Evolutionary conservation across 495 filamentous ascomycete genomes (phyloP), one percentile per base, ranked within the genome.

Genomic region (Aspergillus olivimuriae): DNA sequence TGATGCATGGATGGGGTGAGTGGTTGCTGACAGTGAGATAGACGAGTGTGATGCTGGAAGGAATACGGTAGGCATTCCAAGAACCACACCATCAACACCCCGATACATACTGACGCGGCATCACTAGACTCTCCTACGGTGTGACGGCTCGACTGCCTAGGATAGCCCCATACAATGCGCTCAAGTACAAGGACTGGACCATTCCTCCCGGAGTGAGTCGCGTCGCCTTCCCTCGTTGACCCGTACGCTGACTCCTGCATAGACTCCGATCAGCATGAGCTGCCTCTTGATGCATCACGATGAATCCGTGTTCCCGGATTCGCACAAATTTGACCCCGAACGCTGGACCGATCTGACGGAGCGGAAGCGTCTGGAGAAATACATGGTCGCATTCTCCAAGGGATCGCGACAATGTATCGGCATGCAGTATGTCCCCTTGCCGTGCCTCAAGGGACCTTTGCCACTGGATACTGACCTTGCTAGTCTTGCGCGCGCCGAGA

Each of bases 371-470:
- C 52, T 77, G 36, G 65, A 72, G 7, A 63, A 60, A 31, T 72
- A 75, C 39, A 41, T 78, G 42, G 56, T 75, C 1, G 41, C 70
- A 0, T 80, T 80, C 44, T 61, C 56, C 9, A 70, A 65, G 51
- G 74, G 77, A 1, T 58, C 55, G 2, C 46, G 77, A 31, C 48
- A 50, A 19, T 81, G 76, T 44, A 52, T 81, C 21, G 77, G 74
- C 5, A 74, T 74, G 35, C 67, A 73, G 60, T 61, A 53, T 9
- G 58, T 53, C 11, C 9, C 12, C 18, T 4, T 4, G 18, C 7
- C 26, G 5, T 15, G 8, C 2, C 8, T 3, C 10, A 6, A 7
- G n/a, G n/a, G n/a, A 23, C 16, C 8, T 4, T 10, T 18, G 6
- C 2, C 34, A 15, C 1, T 7, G 19, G 21, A 16, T 10, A 43